Evolutionary conservation across 163 green algal genomes (phyloP).

Genomic region (Coccomyxa subellipsoidea): DNA sequence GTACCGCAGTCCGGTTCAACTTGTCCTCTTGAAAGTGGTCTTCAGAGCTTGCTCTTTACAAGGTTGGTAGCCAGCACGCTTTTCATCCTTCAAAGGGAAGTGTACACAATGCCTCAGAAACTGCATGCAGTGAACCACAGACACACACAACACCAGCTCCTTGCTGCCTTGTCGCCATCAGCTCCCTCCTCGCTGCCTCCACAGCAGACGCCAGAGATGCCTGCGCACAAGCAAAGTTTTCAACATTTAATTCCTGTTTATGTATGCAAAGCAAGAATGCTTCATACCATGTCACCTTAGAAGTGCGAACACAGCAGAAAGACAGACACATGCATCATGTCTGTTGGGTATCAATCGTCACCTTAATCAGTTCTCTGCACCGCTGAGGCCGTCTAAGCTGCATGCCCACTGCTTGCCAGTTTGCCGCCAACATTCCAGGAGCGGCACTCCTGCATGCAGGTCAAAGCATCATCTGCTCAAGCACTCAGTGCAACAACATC

Average conservation of each 20-base stretch:
- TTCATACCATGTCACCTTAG: background rate
- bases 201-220: slow-evolving; percentile 62
- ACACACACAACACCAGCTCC: slow-evolving; percentile 57
- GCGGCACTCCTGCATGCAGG: slow-evolving; percentile 38
- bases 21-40: no score
- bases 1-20: no score
- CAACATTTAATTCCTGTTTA: background rate
- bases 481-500: no score
- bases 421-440: slow-evolving; percentile 62
- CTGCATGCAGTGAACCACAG: slow-evolving; percentile 71
- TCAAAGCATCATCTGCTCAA: no score
- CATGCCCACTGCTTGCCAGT: slow-evolving; percentile 73
- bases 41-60: background rate
- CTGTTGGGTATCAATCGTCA: background rate
- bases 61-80: background rate
- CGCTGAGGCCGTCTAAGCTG: slow-evolving; percentile 7
- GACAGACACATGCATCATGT: no score
- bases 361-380: slow-evolving; percentile 33
- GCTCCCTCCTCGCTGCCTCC: slow-evolving; percentile 55
- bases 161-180: slow-evolving; percentile 17
- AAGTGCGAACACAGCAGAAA: background rate
- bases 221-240: slow-evolving; percentile 44
- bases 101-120: slow-evolving; percentile 45
- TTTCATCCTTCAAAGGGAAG: background rate
- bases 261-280: background rate